These are phyloP conservation scores for Barnettozyma vustinii DNA, from an alignment of 805 yeast species.

Conservation along the genomic window DNA sequence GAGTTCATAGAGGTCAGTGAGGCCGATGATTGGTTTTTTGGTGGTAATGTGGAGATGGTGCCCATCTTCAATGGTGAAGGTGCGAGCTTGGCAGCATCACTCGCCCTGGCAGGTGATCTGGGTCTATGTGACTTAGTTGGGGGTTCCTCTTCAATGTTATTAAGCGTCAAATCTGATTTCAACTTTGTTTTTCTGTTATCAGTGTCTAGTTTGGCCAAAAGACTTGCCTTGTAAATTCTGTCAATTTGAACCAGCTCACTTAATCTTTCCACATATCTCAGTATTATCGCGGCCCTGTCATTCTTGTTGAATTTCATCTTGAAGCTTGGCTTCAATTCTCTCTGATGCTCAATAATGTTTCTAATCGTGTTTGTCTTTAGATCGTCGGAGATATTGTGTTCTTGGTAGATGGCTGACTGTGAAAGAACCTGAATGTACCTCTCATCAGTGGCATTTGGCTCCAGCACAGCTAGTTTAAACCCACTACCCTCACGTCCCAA, in stretches of 20 bases:
- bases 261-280: slow-evolving; percentile 41
- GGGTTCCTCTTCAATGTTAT: slow-evolving; percentile 4
- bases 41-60: slow-evolving; percentile 10
- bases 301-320: slow-evolving; percentile 29
- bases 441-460: slow-evolving; percentile 37
- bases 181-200: background rate
- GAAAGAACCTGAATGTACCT: slow-evolving; percentile 38
- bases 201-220: slow-evolving; percentile 17
- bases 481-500: slow-evolving; percentile 13
- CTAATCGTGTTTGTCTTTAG: slow-evolving; percentile 36
- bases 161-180: background rate
- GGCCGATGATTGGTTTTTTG: slow-evolving; percentile 13
- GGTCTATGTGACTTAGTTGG: slow-evolving; percentile 8
- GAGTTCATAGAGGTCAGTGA: slow-evolving; percentile 1
- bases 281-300: slow-evolving; percentile 41
- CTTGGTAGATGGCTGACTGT: slow-evolving; percentile 48
- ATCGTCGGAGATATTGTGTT: slow-evolving; percentile 42
- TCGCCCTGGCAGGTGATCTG: slow-evolving; percentile 20
- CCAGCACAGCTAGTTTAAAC: slow-evolving; percentile 34
- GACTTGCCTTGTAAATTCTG: slow-evolving; percentile 49
- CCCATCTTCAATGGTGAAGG: background rate
- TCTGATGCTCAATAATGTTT: slow-evolving; percentile 28
- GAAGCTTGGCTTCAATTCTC: slow-evolving; percentile 18
- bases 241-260: slow-evolving; percentile 64
- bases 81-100: slow-evolving; percentile 8